Evolutionary conservation across 1,139 yeast species (phyloP).

Genomic region (Meyerozyma carpophila): DNA sequence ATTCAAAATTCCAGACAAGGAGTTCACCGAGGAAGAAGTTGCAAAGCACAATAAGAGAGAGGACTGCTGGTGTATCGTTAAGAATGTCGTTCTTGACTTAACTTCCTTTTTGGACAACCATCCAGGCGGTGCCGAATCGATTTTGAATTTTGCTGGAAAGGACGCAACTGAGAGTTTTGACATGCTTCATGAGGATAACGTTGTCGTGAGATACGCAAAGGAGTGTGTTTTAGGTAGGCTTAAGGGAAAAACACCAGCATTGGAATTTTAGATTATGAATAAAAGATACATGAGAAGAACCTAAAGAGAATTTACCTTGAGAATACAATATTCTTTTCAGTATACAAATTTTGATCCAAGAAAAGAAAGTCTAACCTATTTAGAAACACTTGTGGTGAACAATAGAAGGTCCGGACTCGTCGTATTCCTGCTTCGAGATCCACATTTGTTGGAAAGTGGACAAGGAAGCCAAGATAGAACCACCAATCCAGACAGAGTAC

Average conservation of each 20-base stretch:
- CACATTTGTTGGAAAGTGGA: slow-evolving; percentile 99
- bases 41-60: slow-evolving; percentile 54
- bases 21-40: slow-evolving; percentile 49
- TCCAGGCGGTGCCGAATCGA: slow-evolving; percentile 83
- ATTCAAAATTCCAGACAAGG: slow-evolving; percentile 37
- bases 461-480: slow-evolving; percentile 97
- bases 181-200: slow-evolving; percentile 51
- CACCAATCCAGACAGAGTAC: slow-evolving; percentile 99
- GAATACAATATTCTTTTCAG: slow-evolving; percentile 1
- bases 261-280: slow-evolving; percentile 18
- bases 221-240: slow-evolving; percentile 44
- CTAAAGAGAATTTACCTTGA: neutral
- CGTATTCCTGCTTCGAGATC: slow-evolving; percentile 99
- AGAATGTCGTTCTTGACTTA: slow-evolving; percentile 79
- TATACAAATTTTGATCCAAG: slow-evolving; percentile 1
- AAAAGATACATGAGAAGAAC: too few relatives aligned
- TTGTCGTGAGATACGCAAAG: slow-evolving; percentile 44
- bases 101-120: slow-evolving; percentile 74
- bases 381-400: slow-evolving; percentile 99
- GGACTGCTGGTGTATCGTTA: slow-evolving; percentile 86
- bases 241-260: slow-evolving; percentile 39
- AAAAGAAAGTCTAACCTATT: slow-evolving; percentile 13
- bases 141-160: slow-evolving; percentile 76
- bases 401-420: slow-evolving; percentile 99
- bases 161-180: slow-evolving; percentile 87